These are phyloP conservation scores for Epichloe sibirici DNA, from an alignment of 2,329 filamentous ascomycete species.

Conservation along the genomic window DNA sequence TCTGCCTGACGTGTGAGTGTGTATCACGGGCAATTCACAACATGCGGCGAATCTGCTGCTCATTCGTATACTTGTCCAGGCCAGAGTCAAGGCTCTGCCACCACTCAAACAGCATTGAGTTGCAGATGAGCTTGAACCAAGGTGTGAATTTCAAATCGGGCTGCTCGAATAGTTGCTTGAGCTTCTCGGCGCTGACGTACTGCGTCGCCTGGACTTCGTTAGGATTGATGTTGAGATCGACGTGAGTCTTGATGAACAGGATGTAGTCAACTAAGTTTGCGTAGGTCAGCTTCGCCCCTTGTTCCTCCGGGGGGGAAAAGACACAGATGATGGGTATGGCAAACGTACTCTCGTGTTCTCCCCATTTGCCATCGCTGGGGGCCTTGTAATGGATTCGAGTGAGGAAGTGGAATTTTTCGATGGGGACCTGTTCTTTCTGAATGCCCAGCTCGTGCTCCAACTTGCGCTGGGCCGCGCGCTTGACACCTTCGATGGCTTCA, in stretches of 20 bases:
- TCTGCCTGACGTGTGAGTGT: not conserved
- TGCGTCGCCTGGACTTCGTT: slow-evolving; percentile 82
- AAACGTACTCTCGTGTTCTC: slow-evolving; percentile 86
- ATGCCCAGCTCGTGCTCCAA: slow-evolving; percentile 92
- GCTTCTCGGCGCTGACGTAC: slow-evolving; percentile 71
- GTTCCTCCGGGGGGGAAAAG: not conserved
- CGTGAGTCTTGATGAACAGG: slow-evolving; percentile 90
- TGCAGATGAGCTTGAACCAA: slow-evolving; percentile 98
- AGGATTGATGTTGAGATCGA: slow-evolving; percentile 66
- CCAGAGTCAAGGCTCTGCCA: slow-evolving; percentile 76
- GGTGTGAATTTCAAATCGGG: slow-evolving; percentile 78
- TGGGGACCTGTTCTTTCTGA: slow-evolving; percentile 72
- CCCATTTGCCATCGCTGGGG: slow-evolving; percentile 94
- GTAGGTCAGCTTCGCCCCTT: not conserved
- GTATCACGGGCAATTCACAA: slow-evolving; percentile 8
- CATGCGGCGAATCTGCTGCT: slow-evolving; percentile 84
- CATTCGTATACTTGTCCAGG: slow-evolving; percentile 74
- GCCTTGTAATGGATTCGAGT: slow-evolving; percentile 98
- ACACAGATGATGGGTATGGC: not conserved
- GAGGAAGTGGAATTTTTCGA: slow-evolving; percentile 86
- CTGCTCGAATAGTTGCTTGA: slow-evolving; percentile 78
- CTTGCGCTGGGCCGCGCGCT: slow-evolving; percentile 85
- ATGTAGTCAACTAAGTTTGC: slow-evolving; percentile 76
- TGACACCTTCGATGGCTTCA: slow-evolving; percentile 73
- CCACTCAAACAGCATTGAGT: slow-evolving; percentile 97